Percentiles rank a stretch among this genome's conserved stretches.
Conservation (phyloP, 768 basidiomycete genomes). For the Boletus edulis region DNA sequence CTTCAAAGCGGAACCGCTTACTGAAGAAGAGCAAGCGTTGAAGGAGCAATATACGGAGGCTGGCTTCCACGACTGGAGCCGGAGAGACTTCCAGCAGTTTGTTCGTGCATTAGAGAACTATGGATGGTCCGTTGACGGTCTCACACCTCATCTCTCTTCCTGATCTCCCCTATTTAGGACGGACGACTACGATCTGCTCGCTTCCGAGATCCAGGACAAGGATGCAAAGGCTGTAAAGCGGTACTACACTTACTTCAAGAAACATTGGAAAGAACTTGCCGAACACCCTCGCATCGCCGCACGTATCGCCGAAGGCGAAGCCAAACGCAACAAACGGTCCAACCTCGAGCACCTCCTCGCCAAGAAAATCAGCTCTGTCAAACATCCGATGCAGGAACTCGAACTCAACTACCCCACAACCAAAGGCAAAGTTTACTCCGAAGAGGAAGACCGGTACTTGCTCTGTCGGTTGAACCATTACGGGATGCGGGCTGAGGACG, state of each 20-base stretch:
- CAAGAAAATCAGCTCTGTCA: slow-evolving; percentile 78
- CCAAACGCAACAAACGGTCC: slow-evolving; percentile 83
- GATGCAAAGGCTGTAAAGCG: slow-evolving; percentile 68
- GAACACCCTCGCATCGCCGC: slow-evolving; percentile 79
- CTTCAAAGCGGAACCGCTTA: slow-evolving; percentile 81
- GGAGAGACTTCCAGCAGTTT: slow-evolving; percentile 92
- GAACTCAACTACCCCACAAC: slow-evolving; percentile 94
- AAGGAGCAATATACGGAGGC: slow-evolving; percentile 76
- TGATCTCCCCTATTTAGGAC: slow-evolving; percentile 40
- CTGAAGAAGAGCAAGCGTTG: slow-evolving; percentile 78
- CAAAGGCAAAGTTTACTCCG: slow-evolving; percentile 94
- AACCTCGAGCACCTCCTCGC: slow-evolving; percentile 76
- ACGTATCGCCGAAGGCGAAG: slow-evolving; percentile 88
- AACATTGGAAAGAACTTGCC: slow-evolving; percentile 73
- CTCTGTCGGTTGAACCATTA: slow-evolving; percentile 88
- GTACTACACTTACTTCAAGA: slow-evolving; percentile 84
- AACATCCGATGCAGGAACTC: slow-evolving; percentile 95
- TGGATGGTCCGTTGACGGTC: slow-evolving; percentile 60
- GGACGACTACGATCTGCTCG: slow-evolving; percentile 64
- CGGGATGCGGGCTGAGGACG: slow-evolving; percentile 84
- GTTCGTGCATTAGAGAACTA: slow-evolving; percentile 73
- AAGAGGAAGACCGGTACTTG: slow-evolving; percentile 96
- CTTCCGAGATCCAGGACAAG: slow-evolving; percentile 84
- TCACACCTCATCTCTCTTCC: background rate
- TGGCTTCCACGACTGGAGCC: slow-evolving; percentile 90